These are phyloP conservation scores for Kluyveromyces sp. DNA, from an alignment of 1,139 yeast species.

Conservation along the genomic window DNA sequence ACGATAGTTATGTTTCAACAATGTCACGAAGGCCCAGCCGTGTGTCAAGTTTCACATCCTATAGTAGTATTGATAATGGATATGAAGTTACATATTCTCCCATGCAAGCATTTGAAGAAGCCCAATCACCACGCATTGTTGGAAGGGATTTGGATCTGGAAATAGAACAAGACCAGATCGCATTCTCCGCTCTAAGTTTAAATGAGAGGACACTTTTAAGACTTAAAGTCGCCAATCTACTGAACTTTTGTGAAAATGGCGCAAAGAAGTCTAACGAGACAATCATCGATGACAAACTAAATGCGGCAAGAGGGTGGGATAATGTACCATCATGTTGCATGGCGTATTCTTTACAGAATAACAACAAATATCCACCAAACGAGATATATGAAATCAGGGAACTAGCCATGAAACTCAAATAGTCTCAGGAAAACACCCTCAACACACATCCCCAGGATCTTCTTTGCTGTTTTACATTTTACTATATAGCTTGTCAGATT, in stretches of 20 bases:
- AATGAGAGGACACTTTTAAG: neutral
- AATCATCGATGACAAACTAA: neutral
- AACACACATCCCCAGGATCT: too few species aligned
- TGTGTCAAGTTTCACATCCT: constrained; percentile 5
- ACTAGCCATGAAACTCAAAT: neutral
- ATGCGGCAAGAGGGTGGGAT: neutral
- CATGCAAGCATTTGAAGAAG: neutral
- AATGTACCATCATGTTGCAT: neutral
- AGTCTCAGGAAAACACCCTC: too few species aligned
- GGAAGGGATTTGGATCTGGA: neutral
- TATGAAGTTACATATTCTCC: constrained; percentile 2
- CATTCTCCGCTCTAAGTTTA: neutral
- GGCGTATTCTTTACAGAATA: neutral
- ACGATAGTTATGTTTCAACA: neutral
- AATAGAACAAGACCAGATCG: neutral
- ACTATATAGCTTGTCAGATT: too few species aligned
- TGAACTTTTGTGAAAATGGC: neutral
- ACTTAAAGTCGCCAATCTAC: neutral
- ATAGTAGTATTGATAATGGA: constrained; percentile 4
- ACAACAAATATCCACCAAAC: neutral
- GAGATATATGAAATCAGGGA: neutral
- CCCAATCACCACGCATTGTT: too few species aligned
- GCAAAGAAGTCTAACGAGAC: neutral
- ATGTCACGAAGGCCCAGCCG: neutral
- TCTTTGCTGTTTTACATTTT: too few species aligned